These are phyloP conservation scores for Xylaria flabelliformis DNA, from an alignment of 495 filamentous ascomycete genomes.

Conservation along the genomic window DNA sequence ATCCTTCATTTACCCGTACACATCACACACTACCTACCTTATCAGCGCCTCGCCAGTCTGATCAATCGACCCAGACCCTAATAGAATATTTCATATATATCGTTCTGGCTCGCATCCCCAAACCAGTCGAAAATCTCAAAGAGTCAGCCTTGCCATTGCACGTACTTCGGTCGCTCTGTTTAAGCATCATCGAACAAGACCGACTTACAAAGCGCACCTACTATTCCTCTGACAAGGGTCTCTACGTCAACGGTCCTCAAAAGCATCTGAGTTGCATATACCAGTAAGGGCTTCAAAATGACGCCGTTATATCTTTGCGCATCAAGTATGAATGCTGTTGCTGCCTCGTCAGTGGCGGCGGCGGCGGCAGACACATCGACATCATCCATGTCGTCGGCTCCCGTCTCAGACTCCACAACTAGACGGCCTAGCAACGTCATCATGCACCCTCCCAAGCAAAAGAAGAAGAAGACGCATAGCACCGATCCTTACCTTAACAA, in stretches of 20 bases:
- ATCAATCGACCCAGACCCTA: not conserved
- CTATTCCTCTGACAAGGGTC: not conserved
- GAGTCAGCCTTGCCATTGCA: not conserved
- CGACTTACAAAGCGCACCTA: constrained; percentile 7
- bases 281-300: constrained; percentile 9
- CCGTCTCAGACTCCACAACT: constrained; percentile 36
- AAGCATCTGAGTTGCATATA: not conserved
- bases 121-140: not conserved
- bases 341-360: not conserved
- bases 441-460: constrained; percentile 46
- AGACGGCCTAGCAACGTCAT: constrained; percentile 32
- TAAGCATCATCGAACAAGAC: not conserved
- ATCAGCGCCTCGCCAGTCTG: not conserved
- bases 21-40: not conserved
- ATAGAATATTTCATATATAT: not conserved
- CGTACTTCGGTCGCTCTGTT: not conserved
- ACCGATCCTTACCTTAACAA: constrained; percentile 75
- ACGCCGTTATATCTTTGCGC: constrained; percentile 27
- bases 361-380: constrained; percentile 29
- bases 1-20: constrained; percentile 2
- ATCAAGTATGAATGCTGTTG: not conserved
- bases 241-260: not conserved
- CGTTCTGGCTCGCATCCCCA: not conserved
- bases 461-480: constrained; percentile 44
- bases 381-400: constrained; percentile 37